These are phyloP conservation scores for Phlyctochytrium arcticum DNA, from an alignment of 192 early-diverging fungal species.

Conservation along the genomic window DNA sequence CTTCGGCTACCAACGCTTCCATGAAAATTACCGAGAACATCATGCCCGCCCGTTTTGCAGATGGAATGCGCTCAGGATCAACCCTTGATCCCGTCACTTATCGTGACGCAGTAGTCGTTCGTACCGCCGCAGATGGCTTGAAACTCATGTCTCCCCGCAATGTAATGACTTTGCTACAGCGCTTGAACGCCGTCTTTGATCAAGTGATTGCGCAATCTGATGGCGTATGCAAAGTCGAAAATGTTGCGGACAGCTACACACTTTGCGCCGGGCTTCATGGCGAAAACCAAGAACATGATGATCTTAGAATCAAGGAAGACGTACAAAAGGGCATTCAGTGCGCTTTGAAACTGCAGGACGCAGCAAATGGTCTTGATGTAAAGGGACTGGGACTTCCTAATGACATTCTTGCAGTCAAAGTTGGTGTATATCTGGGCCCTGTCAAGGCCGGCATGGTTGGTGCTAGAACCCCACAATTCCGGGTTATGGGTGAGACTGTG, in stretches of 20 bases:
- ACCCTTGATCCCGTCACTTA: constrained; percentile 15
- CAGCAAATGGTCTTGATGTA: not conserved
- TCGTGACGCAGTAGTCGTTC: constrained; percentile 18
- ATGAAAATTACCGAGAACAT: constrained; percentile 23
- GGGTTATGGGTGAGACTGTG: constrained; percentile 33
- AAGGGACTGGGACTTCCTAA: constrained; percentile 3
- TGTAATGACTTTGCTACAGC: constrained; percentile 25
- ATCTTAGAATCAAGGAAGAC: constrained; percentile 3
- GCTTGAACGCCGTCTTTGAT: constrained; percentile 28
- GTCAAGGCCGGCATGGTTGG: constrained; percentile 36
- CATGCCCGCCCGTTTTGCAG: constrained; percentile 20
- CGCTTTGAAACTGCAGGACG: constrained; percentile 15
- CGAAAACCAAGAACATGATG: not conserved
- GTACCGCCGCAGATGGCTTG: constrained; percentile 30
- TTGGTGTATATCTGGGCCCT: constrained; percentile 34
- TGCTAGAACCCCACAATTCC: constrained; percentile 30
- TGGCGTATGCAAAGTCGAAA: constrained; percentile 36
- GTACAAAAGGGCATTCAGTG: constrained; percentile 21
- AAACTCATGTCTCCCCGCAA: constrained; percentile 10
- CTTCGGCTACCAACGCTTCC: not conserved
- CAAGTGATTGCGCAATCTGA: constrained; percentile 17
- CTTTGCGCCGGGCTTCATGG: constrained; percentile 26
- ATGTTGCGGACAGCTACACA: constrained; percentile 31
- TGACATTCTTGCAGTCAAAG: constrained; percentile 5
- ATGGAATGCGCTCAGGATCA: constrained; percentile 8